Evolutionary conservation across 305 asterid species (phyloP).

Genomic region (Salvia sclarea): DNA sequence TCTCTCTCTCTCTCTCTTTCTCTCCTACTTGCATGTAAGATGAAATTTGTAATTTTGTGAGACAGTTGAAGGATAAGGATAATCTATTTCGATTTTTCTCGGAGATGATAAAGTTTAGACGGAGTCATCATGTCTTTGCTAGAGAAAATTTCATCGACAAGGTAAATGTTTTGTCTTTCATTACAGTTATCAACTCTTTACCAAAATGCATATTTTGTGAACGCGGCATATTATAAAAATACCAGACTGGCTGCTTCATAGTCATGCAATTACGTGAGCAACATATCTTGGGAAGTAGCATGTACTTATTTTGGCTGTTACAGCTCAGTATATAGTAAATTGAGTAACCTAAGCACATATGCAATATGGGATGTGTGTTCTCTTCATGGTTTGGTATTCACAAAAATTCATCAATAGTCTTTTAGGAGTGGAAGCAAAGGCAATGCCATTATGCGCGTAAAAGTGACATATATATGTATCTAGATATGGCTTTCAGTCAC

Average conservation of each 20-base stretch:
- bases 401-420: not conserved
- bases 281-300: not conserved
- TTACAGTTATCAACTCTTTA: not conserved
- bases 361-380: not conserved
- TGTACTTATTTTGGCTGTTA: not conserved
- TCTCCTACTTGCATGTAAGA: not conserved
- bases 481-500: not conserved
- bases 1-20: not conserved
- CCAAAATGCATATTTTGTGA: constrained; percentile 1
- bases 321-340: not conserved
- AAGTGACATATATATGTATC: not conserved
- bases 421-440: not conserved
- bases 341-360: constrained; percentile 8
- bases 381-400: not conserved
- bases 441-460: not conserved
- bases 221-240: not conserved
- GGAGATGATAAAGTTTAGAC: constrained; percentile 75
- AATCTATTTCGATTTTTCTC: constrained; percentile 86
- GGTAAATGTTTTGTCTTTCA: constrained; percentile 46
- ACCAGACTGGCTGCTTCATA: not conserved
- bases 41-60: constrained; percentile 31
- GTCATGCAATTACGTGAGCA: not conserved
- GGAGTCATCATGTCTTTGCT: constrained; percentile 52
- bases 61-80: constrained; percentile 74
- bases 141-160: constrained; percentile 72